Conservation (phyloP, 352 stramenopile genomes). For the Phytophthora sp. region DNA sequence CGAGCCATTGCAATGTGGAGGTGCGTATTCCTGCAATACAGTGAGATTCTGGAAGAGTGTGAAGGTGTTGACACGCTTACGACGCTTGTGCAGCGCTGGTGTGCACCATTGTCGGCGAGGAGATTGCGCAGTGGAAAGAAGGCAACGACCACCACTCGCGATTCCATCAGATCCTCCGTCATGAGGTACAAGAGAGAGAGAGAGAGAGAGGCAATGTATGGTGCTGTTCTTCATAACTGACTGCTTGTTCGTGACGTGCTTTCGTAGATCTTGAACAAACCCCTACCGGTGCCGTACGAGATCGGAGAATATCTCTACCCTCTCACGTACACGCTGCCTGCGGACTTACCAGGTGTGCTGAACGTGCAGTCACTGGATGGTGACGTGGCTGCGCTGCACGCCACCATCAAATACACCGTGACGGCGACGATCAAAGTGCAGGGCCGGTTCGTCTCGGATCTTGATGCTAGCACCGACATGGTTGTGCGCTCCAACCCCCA, state of each 20-base stretch:
- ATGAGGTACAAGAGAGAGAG: too few species aligned
- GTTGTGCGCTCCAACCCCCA: conserved; percentile 46
- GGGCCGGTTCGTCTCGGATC: conserved; percentile 70
- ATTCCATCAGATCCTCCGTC: conserved; percentile 69
- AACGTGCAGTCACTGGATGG: conserved; percentile 62
- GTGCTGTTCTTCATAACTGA: not conserved
- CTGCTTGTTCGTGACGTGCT: conserved; percentile 11
- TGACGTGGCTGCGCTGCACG: conserved; percentile 57
- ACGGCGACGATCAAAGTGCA: conserved; percentile 73
- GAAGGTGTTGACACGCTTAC: not conserved
- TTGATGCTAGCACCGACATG: conserved; percentile 63
- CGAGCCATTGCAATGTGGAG: conserved; percentile 60
- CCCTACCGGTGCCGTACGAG: conserved; percentile 58
- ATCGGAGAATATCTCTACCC: conserved; percentile 76
- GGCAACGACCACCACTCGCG: conserved; percentile 64
- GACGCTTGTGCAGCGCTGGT: conserved; percentile 46
- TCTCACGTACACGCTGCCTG: conserved; percentile 64
- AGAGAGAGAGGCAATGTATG: not conserved
- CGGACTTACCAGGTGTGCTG: conserved; percentile 58
- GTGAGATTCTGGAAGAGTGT: not conserved
- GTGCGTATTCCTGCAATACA: conserved; percentile 34
- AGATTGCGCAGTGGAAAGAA: conserved; percentile 75
- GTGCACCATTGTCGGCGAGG: conserved; percentile 63
- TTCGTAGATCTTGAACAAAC: conserved; percentile 50
- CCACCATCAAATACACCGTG: conserved; percentile 81